phyloP scores from a whole-genome alignment of 352 stramenopile genomes.

The Phytophthora brassicae region DNA sequence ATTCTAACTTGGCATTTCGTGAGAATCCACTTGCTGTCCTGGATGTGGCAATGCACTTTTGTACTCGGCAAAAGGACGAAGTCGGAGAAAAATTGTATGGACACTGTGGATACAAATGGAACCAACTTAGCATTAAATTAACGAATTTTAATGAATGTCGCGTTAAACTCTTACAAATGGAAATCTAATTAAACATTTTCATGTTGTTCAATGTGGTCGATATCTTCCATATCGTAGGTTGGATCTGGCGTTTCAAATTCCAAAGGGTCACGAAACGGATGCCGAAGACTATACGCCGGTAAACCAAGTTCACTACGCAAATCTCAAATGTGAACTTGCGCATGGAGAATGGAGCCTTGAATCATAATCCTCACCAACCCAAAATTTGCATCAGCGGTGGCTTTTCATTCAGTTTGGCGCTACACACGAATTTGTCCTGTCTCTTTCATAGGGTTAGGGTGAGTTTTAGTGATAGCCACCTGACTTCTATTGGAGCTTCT shows the following conservation, averaged over 20 bases:
- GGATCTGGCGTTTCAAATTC: not conserved
- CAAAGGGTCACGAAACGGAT: not conserved
- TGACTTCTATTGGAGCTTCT: conserved; percentile 3
- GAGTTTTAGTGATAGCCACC: not conserved
- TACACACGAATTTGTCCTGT: not conserved
- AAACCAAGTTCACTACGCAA: not conserved
- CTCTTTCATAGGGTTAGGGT: not conserved
- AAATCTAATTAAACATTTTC: not conserved
- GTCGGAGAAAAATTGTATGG: not conserved
- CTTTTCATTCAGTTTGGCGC: not conserved
- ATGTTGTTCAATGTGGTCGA: not conserved
- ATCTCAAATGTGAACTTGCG: not conserved
- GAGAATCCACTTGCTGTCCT: not conserved
- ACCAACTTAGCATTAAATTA: not conserved
- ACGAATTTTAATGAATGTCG: not conserved
- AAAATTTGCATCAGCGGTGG: conserved; percentile 3
- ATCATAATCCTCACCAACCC: not conserved
- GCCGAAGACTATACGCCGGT: not conserved
- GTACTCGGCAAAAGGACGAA: not conserved
- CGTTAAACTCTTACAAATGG: not conserved
- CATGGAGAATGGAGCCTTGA: not conserved
- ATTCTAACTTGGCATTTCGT: not conserved
- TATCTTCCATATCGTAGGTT: not conserved
- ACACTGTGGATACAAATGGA: not conserved
- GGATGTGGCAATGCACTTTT: not conserved